A percentile compares a stretch with the other conserved stretches of the same genome.
phyloP scores from a whole-genome alignment of 768 basidiomycete genomes.

The Pleurotus citrinopileatus region DNA sequence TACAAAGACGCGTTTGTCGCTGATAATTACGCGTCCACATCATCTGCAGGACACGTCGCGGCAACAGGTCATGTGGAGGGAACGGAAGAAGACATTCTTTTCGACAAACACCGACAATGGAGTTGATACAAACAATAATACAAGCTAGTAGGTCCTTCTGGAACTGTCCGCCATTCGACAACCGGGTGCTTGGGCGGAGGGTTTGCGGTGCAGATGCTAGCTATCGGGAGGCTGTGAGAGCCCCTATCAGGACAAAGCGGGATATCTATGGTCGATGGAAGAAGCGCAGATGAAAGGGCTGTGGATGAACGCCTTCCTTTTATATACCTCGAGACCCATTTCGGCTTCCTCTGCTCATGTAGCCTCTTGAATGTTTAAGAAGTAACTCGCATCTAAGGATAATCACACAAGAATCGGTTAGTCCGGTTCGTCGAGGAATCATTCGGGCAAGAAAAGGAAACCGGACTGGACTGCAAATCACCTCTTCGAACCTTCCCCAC shows the following conservation, averaged over 20 bases:
- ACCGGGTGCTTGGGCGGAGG: not conserved
- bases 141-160: not conserved
- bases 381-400: constrained; percentile 10
- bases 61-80: not conserved
- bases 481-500: constrained; percentile 9
- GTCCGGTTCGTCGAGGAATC: not conserved
- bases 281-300: not conserved
- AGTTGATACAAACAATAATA: not conserved
- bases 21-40: not conserved
- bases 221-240: too few relatives aligned
- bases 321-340: not conserved
- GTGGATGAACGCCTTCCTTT: constrained; percentile 2
- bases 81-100: not conserved
- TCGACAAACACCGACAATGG: not conserved
- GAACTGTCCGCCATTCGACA: not conserved
- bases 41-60: not conserved
- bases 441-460: constrained; percentile 1
- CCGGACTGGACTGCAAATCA: constrained; percentile 8
- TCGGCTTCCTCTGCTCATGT: not conserved
- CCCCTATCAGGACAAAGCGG: not conserved
- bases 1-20: not conserved
- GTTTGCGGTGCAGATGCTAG: not conserved
- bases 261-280: not conserved
- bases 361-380: constrained; percentile 1
- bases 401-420: not conserved